Percentiles rank a stretch among this genome's conserved stretches.
These are phyloP conservation scores for Fusarium guadeloupense DNA, from an alignment of 2,329 filamentous ascomycete species.

Conservation along the genomic window DNA sequence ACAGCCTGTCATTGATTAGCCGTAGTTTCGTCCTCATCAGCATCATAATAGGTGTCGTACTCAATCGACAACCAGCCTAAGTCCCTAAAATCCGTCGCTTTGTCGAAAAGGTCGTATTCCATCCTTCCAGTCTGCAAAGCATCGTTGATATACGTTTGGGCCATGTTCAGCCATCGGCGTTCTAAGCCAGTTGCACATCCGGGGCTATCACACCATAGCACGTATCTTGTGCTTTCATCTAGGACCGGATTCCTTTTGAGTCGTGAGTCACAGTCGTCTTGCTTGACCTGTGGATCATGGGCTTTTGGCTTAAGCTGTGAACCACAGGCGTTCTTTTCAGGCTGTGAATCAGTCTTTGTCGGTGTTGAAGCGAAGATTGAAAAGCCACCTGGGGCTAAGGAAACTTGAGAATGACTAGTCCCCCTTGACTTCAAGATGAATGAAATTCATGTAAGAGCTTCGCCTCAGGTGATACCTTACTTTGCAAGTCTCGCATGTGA, in stretches of 20 bases:
- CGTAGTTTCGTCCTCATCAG: too few species aligned
- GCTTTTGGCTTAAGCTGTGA: too few species aligned
- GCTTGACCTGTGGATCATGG: too few species aligned
- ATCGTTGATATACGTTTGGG: not conserved
- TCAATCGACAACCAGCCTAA: not conserved
- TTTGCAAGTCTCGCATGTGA: not conserved
- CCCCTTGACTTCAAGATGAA: not conserved
- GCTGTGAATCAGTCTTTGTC: not conserved
- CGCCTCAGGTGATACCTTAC: not conserved
- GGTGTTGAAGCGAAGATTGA: not conserved
- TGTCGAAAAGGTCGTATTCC: too few species aligned
- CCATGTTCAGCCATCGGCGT: slow-evolving; percentile 8
- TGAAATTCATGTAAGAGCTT: not conserved
- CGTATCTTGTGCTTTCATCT: not conserved
- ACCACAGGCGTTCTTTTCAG: too few species aligned
- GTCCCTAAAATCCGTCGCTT: not conserved
- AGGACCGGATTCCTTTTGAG: not conserved
- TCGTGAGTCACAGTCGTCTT: not conserved
- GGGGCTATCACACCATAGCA: not conserved
- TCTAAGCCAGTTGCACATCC: not conserved
- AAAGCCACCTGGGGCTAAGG: not conserved
- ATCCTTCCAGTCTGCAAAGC: not conserved
- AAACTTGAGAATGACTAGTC: rapidly evolving
- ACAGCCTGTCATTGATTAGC: not conserved
- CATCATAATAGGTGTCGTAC: not conserved